Evolutionary conservation across 352 stramenopile species (phyloP).

Genomic region (Pythium inflatum): DNA sequence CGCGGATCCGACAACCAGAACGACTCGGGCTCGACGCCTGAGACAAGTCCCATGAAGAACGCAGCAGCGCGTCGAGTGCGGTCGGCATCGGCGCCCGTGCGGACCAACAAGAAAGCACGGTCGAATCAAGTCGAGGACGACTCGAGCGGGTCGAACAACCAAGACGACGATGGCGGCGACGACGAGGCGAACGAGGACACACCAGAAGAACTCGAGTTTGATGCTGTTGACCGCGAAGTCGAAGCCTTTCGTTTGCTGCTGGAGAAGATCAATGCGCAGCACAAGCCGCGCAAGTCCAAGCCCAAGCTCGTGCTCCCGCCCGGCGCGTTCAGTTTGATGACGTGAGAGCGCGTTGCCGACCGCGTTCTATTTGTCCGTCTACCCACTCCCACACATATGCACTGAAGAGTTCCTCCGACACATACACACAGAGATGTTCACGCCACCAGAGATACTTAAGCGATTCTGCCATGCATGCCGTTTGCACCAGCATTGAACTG

Average conservation of each 20-base stretch:
- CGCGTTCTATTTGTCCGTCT: not conserved
- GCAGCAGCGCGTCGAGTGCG: constrained; percentile 8
- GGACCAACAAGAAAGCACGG: constrained; percentile 7
- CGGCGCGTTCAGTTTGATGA: constrained; percentile 43
- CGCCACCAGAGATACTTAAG: not conserved
- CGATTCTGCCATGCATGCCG: too few species aligned
- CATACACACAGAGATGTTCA: not conserved
- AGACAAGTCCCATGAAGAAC: constrained; percentile 19
- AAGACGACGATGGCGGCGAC: constrained; percentile 9
- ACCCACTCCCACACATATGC: constrained; percentile 3
- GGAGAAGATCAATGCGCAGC: constrained; percentile 72
- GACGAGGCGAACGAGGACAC: not conserved
- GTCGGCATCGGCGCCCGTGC: constrained; percentile 7
- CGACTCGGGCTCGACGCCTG: constrained; percentile 15
- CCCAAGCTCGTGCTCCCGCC: constrained; percentile 79
- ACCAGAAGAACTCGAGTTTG: constrained; percentile 31
- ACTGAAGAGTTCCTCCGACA: not conserved
- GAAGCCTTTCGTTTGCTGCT: constrained; percentile 73
- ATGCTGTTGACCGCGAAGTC: constrained; percentile 75
- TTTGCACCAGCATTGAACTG: too few species aligned
- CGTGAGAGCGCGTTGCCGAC: not conserved
- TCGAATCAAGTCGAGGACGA: constrained; percentile 18
- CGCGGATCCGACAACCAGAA: constrained; percentile 14
- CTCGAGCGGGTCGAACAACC: not conserved
- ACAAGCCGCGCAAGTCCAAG: constrained; percentile 47